These are phyloP conservation scores for Sugiyamaella mastotermitis DNA, from an alignment of 805 yeast genomes.

Conservation along the genomic window DNA sequence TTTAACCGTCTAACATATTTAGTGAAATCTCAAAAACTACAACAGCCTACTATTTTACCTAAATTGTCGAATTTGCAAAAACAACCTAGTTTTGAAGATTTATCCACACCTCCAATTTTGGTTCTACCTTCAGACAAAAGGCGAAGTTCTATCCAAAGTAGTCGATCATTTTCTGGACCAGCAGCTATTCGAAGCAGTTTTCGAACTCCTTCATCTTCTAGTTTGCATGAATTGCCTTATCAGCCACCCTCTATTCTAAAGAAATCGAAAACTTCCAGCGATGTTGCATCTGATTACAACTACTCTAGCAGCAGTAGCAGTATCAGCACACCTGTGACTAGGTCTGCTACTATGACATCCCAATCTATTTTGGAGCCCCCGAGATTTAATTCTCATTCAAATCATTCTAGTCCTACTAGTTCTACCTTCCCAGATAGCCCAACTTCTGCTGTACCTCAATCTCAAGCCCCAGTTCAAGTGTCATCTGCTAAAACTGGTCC, in stretches of 20 bases:
- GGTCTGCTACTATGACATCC: neutral
- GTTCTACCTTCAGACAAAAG: slow-evolving; percentile 21
- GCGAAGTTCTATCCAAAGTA: slow-evolving; percentile 13
- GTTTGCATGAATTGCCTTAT: neutral
- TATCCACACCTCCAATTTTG: no score
- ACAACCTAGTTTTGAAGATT: no score
- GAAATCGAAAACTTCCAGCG: slow-evolving; percentile 6
- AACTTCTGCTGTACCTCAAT: neutral
- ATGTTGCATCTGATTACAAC: neutral
- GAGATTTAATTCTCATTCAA: neutral
- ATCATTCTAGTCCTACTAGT: no score
- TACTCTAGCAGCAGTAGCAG: neutral
- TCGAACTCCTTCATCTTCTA: neutral
- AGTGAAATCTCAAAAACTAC: no score
- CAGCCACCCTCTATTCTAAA: slow-evolving; percentile 10
- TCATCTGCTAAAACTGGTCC: slow-evolving; percentile 10
- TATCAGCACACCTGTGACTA: neutral
- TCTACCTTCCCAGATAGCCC: neutral
- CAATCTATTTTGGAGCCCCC: neutral
- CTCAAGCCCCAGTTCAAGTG: neutral
- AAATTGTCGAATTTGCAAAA: no score
- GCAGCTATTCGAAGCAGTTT: slow-evolving; percentile 3
- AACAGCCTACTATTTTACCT: no score
- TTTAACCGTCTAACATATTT: no score
- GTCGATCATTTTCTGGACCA: slow-evolving; percentile 11